These are phyloP conservation scores for Dictyostelium brefeldianum DNA, from an alignment of 78 protist genomes.

Conservation along the genomic window DNA sequence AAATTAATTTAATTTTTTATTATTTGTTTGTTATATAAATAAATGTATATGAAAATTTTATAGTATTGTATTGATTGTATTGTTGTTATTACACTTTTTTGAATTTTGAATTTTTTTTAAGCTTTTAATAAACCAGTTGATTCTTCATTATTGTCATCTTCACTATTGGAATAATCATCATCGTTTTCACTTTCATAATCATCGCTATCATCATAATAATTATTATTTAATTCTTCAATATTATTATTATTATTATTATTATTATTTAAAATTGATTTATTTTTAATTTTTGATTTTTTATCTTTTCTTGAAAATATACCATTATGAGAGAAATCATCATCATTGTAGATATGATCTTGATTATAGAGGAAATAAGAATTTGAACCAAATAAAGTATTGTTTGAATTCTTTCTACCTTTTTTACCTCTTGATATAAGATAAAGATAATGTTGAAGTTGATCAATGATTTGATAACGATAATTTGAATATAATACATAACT, in stretches of 20 bases:
- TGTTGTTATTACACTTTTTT: too few relatives aligned
- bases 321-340: background rate
- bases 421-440: conserved; percentile 3
- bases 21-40: too few relatives aligned
- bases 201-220: conserved; percentile 10
- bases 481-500: background rate
- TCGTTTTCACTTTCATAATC: background rate
- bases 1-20: too few relatives aligned
- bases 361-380: conserved; percentile 11
- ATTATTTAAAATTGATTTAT: background rate
- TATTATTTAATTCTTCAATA: conserved; percentile 4
- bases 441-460: background rate
- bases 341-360: conserved; percentile 4
- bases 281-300: background rate
- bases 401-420: conserved; percentile 18
- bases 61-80: too few relatives aligned
- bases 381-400: conserved; percentile 4
- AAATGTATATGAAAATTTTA: too few relatives aligned
- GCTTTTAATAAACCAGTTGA: background rate
- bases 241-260: background rate
- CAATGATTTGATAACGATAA: conserved; percentile 21
- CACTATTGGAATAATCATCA: background rate
- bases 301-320: conserved; percentile 2
- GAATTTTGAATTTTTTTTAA: background rate
- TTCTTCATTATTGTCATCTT: background rate